Percentiles rank a stretch among this genome's conserved stretches.
Evolutionary conservation across 2,329 filamentous ascomycete genomes (phyloP).

Genomic region (Grosmannia penicillata): DNA sequence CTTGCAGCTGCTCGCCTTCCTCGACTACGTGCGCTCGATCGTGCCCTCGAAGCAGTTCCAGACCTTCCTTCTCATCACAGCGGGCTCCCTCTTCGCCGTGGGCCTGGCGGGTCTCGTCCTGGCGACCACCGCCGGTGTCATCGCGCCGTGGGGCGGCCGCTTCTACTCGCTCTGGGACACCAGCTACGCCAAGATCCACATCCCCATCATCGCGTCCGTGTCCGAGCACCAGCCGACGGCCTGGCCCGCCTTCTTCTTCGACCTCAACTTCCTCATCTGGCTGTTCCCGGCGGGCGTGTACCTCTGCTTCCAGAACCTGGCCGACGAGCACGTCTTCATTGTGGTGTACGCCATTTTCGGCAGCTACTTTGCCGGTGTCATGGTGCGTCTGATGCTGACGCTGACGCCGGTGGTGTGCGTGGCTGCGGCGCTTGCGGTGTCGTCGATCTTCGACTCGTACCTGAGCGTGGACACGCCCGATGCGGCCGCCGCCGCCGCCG

Average conservation of each 20-base stretch:
- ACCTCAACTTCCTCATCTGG: slow-evolving; percentile 97
- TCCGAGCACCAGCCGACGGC: slow-evolving; percentile 98
- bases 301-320: slow-evolving; percentile 87
- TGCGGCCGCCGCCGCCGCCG: slow-evolving; percentile 26
- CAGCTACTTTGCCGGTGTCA: slow-evolving; percentile 97
- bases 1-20: slow-evolving; percentile 81
- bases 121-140: slow-evolving; percentile 75
- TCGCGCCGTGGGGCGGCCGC: slow-evolving; percentile 93
- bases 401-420: slow-evolving; percentile 94
- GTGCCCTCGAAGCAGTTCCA: slow-evolving; percentile 90
- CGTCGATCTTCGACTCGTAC: slow-evolving; percentile 79
- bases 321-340: slow-evolving; percentile 94
- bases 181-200: slow-evolving; percentile 96
- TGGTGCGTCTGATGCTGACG: slow-evolving; percentile 98
- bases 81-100: slow-evolving; percentile 59
- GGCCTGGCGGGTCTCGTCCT: slow-evolving; percentile 66
- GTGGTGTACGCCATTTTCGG: slow-evolving; percentile 94
- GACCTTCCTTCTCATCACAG: slow-evolving; percentile 64
- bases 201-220: slow-evolving; percentile 98
- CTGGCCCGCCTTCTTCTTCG: slow-evolving; percentile 99
- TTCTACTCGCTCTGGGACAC: slow-evolving; percentile 99
- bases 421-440: slow-evolving; percentile 76
- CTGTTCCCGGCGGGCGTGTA: slow-evolving; percentile 73
- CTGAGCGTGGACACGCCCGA: slow-evolving; percentile 51
- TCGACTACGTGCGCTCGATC: slow-evolving; percentile 79